Percentiles rank a stretch among this genome's conserved stretches.
These are phyloP conservation scores for Conoideocrella luteorostrata DNA, from an alignment of 2,329 filamentous ascomycete genomes.

Conservation along the genomic window DNA sequence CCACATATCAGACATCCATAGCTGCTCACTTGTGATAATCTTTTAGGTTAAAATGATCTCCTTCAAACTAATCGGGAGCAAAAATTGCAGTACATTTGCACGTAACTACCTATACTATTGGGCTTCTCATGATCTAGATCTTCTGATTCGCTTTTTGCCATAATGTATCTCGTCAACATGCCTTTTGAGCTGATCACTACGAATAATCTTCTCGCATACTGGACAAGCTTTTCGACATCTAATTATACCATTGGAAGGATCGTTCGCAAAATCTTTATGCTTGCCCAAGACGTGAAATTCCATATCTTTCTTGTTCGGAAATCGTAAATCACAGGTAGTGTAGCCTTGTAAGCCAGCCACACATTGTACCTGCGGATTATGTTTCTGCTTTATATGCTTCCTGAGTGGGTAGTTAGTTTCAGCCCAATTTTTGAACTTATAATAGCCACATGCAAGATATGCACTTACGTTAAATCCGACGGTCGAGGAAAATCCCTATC, in stretches of 20 bases:
- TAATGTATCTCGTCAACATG: not conserved
- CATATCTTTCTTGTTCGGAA: not conserved
- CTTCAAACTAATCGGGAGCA: no score
- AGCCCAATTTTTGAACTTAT: not conserved
- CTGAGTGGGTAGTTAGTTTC: not conserved
- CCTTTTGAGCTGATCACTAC: not conserved
- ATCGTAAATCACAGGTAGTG: not conserved
- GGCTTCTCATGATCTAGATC: constrained; percentile 13
- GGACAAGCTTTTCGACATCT: not conserved
- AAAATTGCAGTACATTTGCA: no score
- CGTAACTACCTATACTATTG: no score
- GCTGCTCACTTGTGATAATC: no score
- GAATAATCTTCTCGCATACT: not conserved
- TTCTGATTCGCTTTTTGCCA: constrained; percentile 13
- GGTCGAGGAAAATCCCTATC: not conserved
- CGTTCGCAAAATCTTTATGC: not conserved
- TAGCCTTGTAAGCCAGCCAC: not conserved
- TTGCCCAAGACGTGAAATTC: not conserved
- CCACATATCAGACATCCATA: no score
- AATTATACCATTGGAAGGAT: not conserved
- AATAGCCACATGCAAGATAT: not conserved
- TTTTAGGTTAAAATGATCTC: no score
- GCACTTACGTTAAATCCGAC: constrained; percentile 2
- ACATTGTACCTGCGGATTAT: not conserved
- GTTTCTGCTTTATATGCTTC: not conserved